These are phyloP conservation scores for Rhizopus arrhizus DNA, from an alignment of 371 early-diverging fungal genomes.

Conservation along the genomic window DNA sequence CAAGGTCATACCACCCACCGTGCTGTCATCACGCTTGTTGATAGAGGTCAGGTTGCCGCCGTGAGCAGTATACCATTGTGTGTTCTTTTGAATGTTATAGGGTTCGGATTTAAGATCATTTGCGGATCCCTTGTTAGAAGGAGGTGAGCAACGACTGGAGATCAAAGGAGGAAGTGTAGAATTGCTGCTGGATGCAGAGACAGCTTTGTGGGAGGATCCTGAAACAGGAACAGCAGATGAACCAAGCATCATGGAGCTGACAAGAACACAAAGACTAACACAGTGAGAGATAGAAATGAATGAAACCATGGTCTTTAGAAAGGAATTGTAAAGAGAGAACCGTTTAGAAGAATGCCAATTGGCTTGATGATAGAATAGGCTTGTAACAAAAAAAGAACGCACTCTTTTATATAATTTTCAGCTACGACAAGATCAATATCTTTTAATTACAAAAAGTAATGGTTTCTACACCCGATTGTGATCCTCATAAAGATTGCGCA, in stretches of 20 bases:
- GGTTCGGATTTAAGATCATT: constrained; percentile 3
- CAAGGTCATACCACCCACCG: constrained; percentile 16
- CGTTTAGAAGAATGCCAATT: too few species aligned
- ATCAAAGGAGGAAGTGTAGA: constrained; percentile 17
- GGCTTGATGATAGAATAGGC: too few species aligned
- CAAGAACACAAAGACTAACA: constrained; percentile 1
- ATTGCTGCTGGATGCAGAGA: not conserved
- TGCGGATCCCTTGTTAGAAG: not conserved
- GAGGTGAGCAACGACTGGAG: constrained; percentile 4
- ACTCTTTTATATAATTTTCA: too few species aligned
- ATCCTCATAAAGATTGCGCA: too few species aligned
- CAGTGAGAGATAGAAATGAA: constrained; percentile 15
- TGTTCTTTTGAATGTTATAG: constrained; percentile 10
- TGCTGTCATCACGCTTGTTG: constrained; percentile 3
- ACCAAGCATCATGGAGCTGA: constrained; percentile 5
- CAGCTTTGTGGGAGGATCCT: not conserved
- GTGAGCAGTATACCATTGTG: constrained; percentile 9
- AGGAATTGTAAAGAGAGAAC: not conserved
- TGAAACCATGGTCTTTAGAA: constrained; percentile 15
- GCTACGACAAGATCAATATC: too few species aligned
- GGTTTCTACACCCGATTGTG: too few species aligned
- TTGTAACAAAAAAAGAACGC: too few species aligned
- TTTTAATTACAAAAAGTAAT: too few species aligned
- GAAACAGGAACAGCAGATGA: constrained; percentile 16
- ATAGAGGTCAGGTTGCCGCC: constrained; percentile 5